A percentile compares a stretch with the other conserved stretches of the same genome.
phyloP scores from a whole-genome alignment of 306 rosid genomes.

The Sicyos baderoa region DNA sequence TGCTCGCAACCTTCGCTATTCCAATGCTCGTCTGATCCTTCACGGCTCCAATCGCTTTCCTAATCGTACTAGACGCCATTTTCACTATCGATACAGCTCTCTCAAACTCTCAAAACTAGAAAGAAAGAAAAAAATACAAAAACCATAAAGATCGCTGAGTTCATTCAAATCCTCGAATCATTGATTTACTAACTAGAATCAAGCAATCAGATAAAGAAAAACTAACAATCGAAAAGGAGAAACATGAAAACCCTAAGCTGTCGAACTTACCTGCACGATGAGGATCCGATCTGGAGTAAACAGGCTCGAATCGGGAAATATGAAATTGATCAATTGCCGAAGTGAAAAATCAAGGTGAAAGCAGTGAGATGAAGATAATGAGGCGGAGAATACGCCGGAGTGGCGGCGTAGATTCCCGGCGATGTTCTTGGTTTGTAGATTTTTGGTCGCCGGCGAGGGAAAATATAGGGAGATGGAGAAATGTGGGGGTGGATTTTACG shows the following conservation, averaged over 20 bases:
- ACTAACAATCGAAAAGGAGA: neutral
- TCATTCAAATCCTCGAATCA: neutral
- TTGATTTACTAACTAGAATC: neutral
- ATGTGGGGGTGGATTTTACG: neutral
- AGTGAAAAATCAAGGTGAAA: neutral
- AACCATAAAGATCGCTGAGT: neutral
- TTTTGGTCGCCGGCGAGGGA: neutral
- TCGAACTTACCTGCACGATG: neutral
- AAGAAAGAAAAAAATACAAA: neutral
- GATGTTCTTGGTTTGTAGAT: neutral
- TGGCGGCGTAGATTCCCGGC: constrained; percentile 4
- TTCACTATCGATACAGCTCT: neutral
- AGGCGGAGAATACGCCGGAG: neutral
- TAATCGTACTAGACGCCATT: constrained; percentile 65
- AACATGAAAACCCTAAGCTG: neutral
- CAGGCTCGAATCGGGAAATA: neutral
- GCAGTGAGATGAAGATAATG: neutral
- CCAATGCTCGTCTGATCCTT: constrained; percentile 99
- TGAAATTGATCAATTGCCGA: neutral
- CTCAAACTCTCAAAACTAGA: constrained; percentile 1
- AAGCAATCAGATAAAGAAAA: neutral
- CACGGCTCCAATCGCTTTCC: constrained; percentile 95
- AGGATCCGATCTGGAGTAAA: neutral
- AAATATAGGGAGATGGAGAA: neutral
- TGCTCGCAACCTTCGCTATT: constrained; percentile 81